Base-by-base conservation (phyloP, 2,329 filamentous ascomycete genomes). In the Zopfia rhizophila region DNA sequence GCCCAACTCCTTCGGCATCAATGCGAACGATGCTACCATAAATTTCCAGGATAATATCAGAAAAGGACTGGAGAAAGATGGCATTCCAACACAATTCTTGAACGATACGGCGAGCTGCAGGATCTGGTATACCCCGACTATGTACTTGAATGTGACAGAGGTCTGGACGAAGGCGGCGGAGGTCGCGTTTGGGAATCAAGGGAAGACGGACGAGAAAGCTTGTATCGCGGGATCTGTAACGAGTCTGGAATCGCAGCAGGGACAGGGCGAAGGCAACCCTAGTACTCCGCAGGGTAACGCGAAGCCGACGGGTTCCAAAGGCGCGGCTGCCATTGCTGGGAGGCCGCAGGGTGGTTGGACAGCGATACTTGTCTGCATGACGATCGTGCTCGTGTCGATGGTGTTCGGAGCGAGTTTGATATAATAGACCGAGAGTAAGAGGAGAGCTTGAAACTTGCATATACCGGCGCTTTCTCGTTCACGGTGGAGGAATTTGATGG, bases 81-180 rank as follows among this genome's bases (percentile, higher is more conserved):
- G 66, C 4, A 64, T 75, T 0, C 79, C 84, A 11, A 66, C 80
- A 12, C 85, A 88, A 55, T 88, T 87, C 58, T 68, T 81, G 2
- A 82, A 83, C 44, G 80, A 86, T 52, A 77, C 82, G 1, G 81
- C 85, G 1, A 80, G 84, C 54, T 88, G 84, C 53, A 74, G 83
- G 4, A 63, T 87, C 10, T 88, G 79, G 60, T 86, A 81, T 48
- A 84, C 84, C 2, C 61, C 74, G 12, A 65, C 73, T 2, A 85
- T 83, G 67, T 66, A 82, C 23, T 66, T 75, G 3, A 75, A 84
- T 45, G 75, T 81, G 2, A 73, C 72, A 2, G 71, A 67, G n/a
- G 58, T 82, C 23, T 87, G 85, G 84, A 70, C 68, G 21, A 72
- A 68, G 46, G 60, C 56, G 3, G 65, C 62, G 3, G 43, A 55